These are phyloP conservation scores for Corynespora cassiicola DNA, from an alignment of 2,329 filamentous ascomycete genomes.

Conservation along the genomic window DNA sequence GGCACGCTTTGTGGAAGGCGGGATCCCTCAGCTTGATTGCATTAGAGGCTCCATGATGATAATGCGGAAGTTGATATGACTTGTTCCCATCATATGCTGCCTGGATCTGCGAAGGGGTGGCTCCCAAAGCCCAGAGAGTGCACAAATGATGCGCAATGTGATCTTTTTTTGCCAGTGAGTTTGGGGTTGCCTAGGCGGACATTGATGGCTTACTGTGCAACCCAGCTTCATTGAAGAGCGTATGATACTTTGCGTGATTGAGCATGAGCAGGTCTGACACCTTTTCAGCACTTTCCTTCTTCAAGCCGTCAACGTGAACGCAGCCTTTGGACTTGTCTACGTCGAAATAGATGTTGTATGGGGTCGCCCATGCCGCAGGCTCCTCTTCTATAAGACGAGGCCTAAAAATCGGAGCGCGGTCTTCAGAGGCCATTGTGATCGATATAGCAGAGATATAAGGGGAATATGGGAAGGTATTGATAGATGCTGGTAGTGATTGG, in stretches of 20 bases:
- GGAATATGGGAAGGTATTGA: too few relatives aligned
- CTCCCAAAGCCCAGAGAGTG: conserved; percentile 22
- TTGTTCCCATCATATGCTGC: conserved; percentile 15
- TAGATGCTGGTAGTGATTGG: too few relatives aligned
- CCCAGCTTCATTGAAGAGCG: conserved; percentile 2
- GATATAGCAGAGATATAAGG: too few relatives aligned
- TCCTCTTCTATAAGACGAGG: too few relatives aligned
- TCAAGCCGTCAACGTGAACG: conserved; percentile 3
- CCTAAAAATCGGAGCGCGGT: too few relatives aligned
- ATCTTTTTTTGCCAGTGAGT: conserved; percentile 7
- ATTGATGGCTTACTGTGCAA: conserved; percentile 6
- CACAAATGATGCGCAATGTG: conserved; percentile 29
- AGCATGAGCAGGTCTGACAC: conserved; percentile 3
- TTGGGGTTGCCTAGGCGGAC: background rate
- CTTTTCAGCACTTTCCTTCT: conserved; percentile 5
- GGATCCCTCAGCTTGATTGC: conserved; percentile 9
- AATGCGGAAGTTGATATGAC: conserved; percentile 15
- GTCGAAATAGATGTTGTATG: conserved; percentile 9
- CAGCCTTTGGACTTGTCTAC: too few relatives aligned
- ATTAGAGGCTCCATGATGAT: too few relatives aligned
- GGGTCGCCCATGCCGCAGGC: background rate
- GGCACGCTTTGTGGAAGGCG: conserved; percentile 6
- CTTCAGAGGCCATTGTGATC: too few relatives aligned
- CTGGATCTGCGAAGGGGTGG: conserved; percentile 15
- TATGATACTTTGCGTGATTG: conserved; percentile 5